Evolutionary conservation across 1,284 basidiomycete genomes (phyloP), one percentile per base, ranked within the genome.

Genomic region (Rhizoctonia solani): DNA sequence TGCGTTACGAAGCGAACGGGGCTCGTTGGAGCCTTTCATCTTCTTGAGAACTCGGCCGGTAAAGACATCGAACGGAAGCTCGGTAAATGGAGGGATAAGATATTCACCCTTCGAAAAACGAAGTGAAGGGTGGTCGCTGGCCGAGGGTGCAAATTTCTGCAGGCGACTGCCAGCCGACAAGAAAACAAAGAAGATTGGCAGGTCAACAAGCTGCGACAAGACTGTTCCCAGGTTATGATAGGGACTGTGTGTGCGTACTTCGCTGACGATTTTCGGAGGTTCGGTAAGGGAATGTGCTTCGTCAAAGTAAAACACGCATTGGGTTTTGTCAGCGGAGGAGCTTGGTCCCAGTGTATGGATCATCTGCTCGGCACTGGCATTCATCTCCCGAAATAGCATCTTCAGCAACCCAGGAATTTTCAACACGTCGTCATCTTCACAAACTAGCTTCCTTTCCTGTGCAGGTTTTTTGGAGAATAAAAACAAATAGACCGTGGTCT

Each of bases 181-280:
- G n/a, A 55, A 55, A 55, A 55, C 39, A 42, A 55, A 55, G 21
- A 55, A 55, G 5, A 42, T 23, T 9, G 16, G n/a, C 4, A 6
- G 2, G 3, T 25, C 16, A 5, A 2, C 6, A 42, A 55, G 21
- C 8, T 3, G 6, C n/a, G 54, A 2, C 54, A 55, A 21, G 14
- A 32, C 29, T 41, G n/a, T 27, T 14, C 32, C 34, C 11, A 55
- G 54, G 54, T 55, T 55, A n/a, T 55, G 54, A 27, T 25, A 42
- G 9, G 54, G 30, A 16, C n/a, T 23, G 34, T 13, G 32, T 1
- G 34, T 41, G 2, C 14, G 13, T 25, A 16, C n/a, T 30, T 3
- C 11, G 16, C 37, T 16, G 16, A 39, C 9, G 8, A 16, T 39
- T 39, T 39, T 39, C 19, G 9, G 4, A 34, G 53, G 29, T 8